Percentiles rank a stretch among this genome's conserved stretches.
Conservation (phyloP, 371 early-diverging fungal species). For the Mucor piriformis region DNA sequence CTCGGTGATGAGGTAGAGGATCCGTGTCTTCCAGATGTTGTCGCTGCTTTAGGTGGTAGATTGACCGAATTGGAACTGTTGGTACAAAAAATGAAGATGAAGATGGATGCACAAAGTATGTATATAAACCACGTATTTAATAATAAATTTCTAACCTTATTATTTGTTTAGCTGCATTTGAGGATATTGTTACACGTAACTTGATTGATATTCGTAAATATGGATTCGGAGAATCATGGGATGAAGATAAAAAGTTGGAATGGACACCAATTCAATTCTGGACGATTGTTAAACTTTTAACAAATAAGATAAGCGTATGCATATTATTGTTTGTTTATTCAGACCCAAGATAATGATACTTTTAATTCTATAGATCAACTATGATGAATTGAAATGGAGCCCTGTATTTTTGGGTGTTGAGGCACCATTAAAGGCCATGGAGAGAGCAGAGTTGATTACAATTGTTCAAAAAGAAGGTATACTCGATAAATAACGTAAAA, state of each 20-base stretch:
- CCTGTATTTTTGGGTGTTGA: conserved; percentile 83
- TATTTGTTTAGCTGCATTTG: conserved; percentile 67
- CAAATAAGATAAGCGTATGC: conserved; percentile 58
- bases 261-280: conserved; percentile 83
- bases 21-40: conserved; percentile 54
- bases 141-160: not conserved
- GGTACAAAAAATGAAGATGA: conserved; percentile 82
- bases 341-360: not conserved
- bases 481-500: too few relatives aligned
- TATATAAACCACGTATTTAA: not conserved
- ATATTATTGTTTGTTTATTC: not conserved
- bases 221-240: conserved; percentile 72
- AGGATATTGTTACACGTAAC: conserved; percentile 78
- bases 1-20: conserved; percentile 53
- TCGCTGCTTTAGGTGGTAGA: conserved; percentile 85
- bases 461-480: conserved; percentile 74
- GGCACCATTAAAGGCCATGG: conserved; percentile 78
- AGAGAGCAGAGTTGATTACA: conserved; percentile 82
- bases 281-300: conserved; percentile 68
- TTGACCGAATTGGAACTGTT: conserved; percentile 85
- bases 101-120: conserved; percentile 65
- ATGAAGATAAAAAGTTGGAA: conserved; percentile 46
- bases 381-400: conserved; percentile 78
- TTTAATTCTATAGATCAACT: conserved; percentile 58
- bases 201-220: conserved; percentile 85